Conservation (phyloP, 768 basidiomycete genomes). For the Hygrocybe coccinea region DNA sequence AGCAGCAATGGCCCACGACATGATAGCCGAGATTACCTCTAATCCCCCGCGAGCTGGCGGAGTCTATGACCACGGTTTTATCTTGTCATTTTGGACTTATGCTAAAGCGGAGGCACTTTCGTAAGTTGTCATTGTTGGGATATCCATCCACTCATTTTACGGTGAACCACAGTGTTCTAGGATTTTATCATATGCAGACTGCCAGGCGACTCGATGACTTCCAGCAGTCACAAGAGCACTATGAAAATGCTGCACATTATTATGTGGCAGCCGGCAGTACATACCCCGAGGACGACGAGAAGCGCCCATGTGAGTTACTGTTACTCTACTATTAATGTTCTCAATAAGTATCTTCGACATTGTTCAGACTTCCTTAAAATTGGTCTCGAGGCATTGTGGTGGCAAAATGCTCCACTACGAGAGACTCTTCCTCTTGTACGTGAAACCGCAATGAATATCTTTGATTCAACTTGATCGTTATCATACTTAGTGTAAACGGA, state of each 20-base stretch:
- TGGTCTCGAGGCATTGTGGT: slow-evolving; percentile 33
- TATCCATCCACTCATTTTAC: not conserved
- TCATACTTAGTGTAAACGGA: slow-evolving; percentile 15
- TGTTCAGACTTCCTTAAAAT: slow-evolving; percentile 25
- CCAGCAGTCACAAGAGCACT: slow-evolving; percentile 9
- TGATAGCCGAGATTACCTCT: slow-evolving; percentile 28
- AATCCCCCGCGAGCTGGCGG: not conserved
- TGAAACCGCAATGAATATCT: not conserved
- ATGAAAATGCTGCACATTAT: slow-evolving; percentile 20
- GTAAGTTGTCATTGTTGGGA: slow-evolving; percentile 29
- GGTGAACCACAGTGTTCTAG: not conserved
- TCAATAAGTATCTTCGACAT: not conserved
- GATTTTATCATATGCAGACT: not conserved
- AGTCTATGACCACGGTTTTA: slow-evolving; percentile 25
- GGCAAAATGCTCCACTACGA: slow-evolving; percentile 19
- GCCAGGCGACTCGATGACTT: not conserved
- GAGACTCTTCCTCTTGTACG: slow-evolving; percentile 18
- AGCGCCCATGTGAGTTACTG: slow-evolving; percentile 14
- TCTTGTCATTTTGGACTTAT: slow-evolving; percentile 36
- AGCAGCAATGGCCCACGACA: slow-evolving; percentile 26
- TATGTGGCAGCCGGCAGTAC: slow-evolving; percentile 30
- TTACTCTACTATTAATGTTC: not conserved
- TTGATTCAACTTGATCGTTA: not conserved
- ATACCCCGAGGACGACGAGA: slow-evolving; percentile 39
- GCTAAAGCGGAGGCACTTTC: slow-evolving; percentile 35